Evolutionary conservation across 163 green algal genomes (phyloP).

Genomic region (Chloromonas sp.): DNA sequence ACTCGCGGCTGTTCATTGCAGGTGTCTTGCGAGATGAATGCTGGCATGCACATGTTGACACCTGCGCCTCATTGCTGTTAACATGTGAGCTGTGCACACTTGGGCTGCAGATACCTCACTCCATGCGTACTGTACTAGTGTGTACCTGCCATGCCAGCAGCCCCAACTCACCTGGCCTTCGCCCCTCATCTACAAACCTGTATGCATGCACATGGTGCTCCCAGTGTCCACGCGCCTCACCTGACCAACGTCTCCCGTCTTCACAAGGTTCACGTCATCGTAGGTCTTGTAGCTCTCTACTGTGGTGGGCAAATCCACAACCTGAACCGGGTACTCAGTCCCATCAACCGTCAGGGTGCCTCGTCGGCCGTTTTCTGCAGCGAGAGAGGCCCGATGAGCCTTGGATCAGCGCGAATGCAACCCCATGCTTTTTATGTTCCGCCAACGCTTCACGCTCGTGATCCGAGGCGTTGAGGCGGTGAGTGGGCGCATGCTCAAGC

Average conservation of each 20-base stretch:
- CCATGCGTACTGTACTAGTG: too few species aligned
- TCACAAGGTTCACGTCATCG: constrained; percentile 88
- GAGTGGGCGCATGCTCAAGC: neutral
- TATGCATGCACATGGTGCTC: too few species aligned
- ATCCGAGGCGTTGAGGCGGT: neutral
- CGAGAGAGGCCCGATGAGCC: neutral
- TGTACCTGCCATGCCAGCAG: too few species aligned
- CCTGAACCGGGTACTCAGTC: constrained; percentile 37
- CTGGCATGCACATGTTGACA: too few species aligned
- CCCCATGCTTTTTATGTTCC: neutral
- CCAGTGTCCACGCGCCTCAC: constrained; percentile 19
- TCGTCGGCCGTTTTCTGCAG: constrained; percentile 33
- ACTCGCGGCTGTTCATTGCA: too few species aligned
- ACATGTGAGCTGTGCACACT: too few species aligned
- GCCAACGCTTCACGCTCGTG: neutral
- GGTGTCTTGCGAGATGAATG: too few species aligned
- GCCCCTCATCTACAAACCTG: too few species aligned
- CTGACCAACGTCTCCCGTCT: constrained; percentile 81
- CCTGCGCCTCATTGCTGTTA: too few species aligned
- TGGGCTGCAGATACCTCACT: too few species aligned
- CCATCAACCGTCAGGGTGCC: constrained; percentile 51
- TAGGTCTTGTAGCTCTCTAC: constrained; percentile 90
- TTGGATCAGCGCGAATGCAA: neutral
- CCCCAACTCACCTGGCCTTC: too few species aligned
- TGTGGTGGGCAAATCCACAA: constrained; percentile 74